These are phyloP conservation scores for Pilasporangium apinafurcum DNA, from an alignment of 352 stramenopile species.

Conservation along the genomic window DNA sequence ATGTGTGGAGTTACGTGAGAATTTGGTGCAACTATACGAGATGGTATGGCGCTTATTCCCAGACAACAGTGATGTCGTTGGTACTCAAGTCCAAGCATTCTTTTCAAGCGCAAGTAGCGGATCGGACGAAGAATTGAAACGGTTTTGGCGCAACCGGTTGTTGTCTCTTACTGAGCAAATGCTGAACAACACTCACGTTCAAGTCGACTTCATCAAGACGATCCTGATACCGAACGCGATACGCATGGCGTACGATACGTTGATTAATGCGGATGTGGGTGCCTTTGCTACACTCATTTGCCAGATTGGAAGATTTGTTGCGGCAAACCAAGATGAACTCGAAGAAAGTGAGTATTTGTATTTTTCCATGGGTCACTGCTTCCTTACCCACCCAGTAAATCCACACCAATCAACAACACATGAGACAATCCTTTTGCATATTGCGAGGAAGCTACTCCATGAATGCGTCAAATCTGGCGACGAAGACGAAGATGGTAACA, in stretches of 20 bases:
- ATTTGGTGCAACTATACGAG: conserved; percentile 48
- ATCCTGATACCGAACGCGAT: conserved; percentile 59
- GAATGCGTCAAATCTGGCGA: conserved; percentile 4
- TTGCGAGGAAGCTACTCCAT: conserved; percentile 17
- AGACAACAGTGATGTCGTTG: conserved; percentile 19
- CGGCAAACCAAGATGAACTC: conserved; percentile 36
- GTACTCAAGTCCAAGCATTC: conserved; percentile 32
- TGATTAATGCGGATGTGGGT: conserved; percentile 23
- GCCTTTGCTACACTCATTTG: conserved; percentile 52
- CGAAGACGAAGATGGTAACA: background rate
- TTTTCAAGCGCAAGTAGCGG: conserved; percentile 17
- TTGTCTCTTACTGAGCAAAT: conserved; percentile 40
- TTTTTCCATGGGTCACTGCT: conserved; percentile 27
- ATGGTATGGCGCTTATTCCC: conserved; percentile 64
- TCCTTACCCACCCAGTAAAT: conserved; percentile 12
- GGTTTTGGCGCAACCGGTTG: conserved; percentile 48
- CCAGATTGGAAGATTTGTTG: conserved; percentile 41
- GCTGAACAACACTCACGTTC: conserved; percentile 44
- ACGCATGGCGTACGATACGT: conserved; percentile 37
- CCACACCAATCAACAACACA: conserved; percentile 14
- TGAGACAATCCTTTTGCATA: conserved; percentile 17
- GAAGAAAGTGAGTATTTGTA: conserved; percentile 41
- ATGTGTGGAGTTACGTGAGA: conserved; percentile 27
- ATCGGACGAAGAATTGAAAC: conserved; percentile 7
- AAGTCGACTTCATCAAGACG: conserved; percentile 36